These are phyloP conservation scores for Globisporangium radiosum DNA, from an alignment of 352 stramenopile species.

Conservation along the genomic window DNA sequence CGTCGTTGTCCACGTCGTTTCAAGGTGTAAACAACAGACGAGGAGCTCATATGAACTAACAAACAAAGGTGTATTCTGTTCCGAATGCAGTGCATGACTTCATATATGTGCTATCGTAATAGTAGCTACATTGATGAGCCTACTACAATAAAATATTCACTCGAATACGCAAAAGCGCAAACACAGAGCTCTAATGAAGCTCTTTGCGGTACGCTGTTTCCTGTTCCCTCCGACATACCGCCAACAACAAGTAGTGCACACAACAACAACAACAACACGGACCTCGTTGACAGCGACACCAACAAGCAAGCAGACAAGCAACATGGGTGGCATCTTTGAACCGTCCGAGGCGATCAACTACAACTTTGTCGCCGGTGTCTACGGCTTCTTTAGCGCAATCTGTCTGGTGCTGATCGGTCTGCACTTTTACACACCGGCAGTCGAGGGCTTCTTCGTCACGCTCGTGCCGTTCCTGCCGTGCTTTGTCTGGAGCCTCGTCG, in stretches of 20 bases:
- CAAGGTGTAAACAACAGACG: too few relatives aligned
- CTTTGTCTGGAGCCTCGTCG: conserved; percentile 78
- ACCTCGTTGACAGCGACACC: not conserved
- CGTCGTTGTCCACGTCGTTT: too few relatives aligned
- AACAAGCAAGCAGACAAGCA: conserved; percentile 11
- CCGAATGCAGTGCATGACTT: too few relatives aligned
- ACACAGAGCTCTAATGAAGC: not conserved
- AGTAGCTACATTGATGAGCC: too few relatives aligned
- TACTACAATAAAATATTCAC: too few relatives aligned
- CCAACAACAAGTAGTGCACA: not conserved
- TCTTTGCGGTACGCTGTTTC: not conserved
- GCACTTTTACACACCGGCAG: conserved; percentile 51
- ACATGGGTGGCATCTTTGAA: conserved; percentile 38
- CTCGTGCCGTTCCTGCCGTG: conserved; percentile 75
- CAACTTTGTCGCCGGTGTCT: conserved; percentile 81
- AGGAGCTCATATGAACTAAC: too few relatives aligned
- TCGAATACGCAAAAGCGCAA: too few relatives aligned
- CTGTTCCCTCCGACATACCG: conserved; percentile 1
- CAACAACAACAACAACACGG: not conserved
- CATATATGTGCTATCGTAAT: too few relatives aligned
- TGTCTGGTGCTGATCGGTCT: conserved; percentile 48
- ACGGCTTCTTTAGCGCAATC: conserved; percentile 59
- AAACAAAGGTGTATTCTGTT: too few relatives aligned
- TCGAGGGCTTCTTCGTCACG: conserved; percentile 85
- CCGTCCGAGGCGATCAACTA: conserved; percentile 85